Base-by-base conservation (phyloP, 805 yeast species). In the Wickerhamomyces pijperi region DNA sequence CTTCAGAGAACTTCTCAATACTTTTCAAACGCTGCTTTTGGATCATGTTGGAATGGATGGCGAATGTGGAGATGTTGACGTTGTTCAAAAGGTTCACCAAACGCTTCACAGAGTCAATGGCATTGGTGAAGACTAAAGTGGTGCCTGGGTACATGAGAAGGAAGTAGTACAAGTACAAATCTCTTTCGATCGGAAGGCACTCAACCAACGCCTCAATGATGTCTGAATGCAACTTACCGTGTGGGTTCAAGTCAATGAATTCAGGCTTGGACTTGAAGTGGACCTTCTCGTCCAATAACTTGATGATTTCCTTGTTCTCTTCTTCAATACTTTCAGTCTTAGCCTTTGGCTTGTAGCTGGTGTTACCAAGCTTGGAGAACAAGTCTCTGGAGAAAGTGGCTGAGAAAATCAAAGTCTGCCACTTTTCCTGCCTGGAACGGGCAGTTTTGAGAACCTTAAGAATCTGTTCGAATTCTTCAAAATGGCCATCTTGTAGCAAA, bases 31-130 rank as follows among this genome's bases (percentile, higher is more conserved):
- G 76, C 56, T 86, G 95, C 53, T 88, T 90, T 58, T 92, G 99
- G 35, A 83, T 72, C 97, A 92, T 90, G 18, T 87, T 78, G 3
- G 97, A 88, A 56, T 92, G 97, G 36, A 92, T 74, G 7, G 90
- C 79, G 51, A 82, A 79, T 0, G 77, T 58, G 6, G 83, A 75
- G 28, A 90, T 65, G 12, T 73, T 72, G 38, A 92, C 66, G 54
- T 78, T 76, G 46, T 71, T 79, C 43, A 92, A 67, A 43, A 81
- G 71, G 7, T 90, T 90, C 11, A 77, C 81, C 28, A 92, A 58
- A 46, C 96, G 75, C 56, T 87, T 86, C 36, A 90, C 97, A 1
- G 95, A 78, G 51, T 90, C 97, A 51, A 92, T 88, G n/a, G 94
- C 78, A 60, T 92, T 92, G 46, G 95, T 88, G 56, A 92, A 92